Evolutionary conservation across 2,329 filamentous ascomycete genomes (phyloP), one percentile per base, ranked within the genome.

Genomic region (Phyllosticta capitalensis): DNA sequence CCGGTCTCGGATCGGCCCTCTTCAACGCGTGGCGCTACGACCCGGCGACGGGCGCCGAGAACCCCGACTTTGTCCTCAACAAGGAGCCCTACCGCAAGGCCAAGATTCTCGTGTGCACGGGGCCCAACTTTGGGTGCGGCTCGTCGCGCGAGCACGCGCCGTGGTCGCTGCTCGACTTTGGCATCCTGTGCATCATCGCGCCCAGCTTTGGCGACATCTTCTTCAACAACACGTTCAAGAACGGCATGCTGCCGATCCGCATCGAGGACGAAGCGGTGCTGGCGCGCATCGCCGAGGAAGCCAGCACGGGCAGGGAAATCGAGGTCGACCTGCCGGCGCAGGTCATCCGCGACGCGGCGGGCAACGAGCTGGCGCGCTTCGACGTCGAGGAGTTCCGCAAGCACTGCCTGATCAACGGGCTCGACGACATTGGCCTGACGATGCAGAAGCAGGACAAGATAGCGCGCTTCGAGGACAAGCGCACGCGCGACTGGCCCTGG

Each of bases 181-280:
- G 94, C 66, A 96, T 99, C 78, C 90, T 88, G 71, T 92, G 88
- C 72, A 82, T 97, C 68, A 95, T 97, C 66, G 94, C 92, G 0
- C 90, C 90, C 1, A 92, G 88, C 1, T 89, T 83, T 66, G 89
- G 88, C 61, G 90, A 95, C 70, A 99, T 99, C 74, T 96, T 96
- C 84, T 95, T 92, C 84, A 96, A 96, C 84, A 99, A 99, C 81
- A 94, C 89, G n/a, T 97, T 96, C 83, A 97, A 99, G 83, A 99
- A 99, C 79, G 92, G 92, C 78, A 97, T 97, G 94, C 80, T 97
- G 64, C 92, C 92, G 54, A 84, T 97, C 62, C 76, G 81, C 61
- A 88, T 97, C 70, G 77, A 81, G 30, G 84, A 92, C 72, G 75
- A 84, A 64, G 78, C 76, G 1, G 80, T 83, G 30, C 78, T 96